A percentile compares a stretch with the other conserved stretches of the same genome.
phyloP scores from a whole-genome alignment of 139 green algal species.

The Coccomyxa sp. region DNA sequence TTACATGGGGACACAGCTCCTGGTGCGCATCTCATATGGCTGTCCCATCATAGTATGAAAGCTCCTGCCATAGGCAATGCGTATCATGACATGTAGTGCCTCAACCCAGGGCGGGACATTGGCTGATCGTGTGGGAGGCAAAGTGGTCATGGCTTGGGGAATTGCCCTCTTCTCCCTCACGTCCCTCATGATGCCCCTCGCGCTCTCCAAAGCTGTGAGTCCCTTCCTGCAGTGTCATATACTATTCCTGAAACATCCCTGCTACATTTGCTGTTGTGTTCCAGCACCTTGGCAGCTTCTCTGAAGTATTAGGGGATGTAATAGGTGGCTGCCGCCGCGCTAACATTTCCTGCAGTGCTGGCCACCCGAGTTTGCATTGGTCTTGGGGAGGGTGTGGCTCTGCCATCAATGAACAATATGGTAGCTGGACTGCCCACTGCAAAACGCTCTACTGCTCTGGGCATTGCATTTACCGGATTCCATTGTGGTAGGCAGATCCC shows the following conservation, averaged over 20 bases:
- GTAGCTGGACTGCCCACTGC: constrained; percentile 58
- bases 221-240: neutral
- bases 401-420: constrained; percentile 93
- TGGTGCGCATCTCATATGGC: neutral
- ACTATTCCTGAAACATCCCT: neutral
- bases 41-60: neutral
- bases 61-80: neutral
- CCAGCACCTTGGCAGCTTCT: too few relatives aligned
- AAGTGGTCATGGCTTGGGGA: constrained; percentile 72
- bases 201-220: constrained; percentile 13
- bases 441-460: constrained; percentile 57
- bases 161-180: constrained; percentile 81
- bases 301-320: too few relatives aligned
- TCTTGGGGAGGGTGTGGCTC: constrained; percentile 86
- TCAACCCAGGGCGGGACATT: constrained; percentile 57
- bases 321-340: too few relatives aligned
- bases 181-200: constrained; percentile 68
- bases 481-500: constrained; percentile 51
- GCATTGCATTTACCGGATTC: constrained; percentile 74
- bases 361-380: constrained; percentile 62
- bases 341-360: neutral
- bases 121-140: constrained; percentile 82
- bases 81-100: neutral
- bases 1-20: constrained; percentile 69
- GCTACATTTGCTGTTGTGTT: too few relatives aligned